Evolutionary conservation across 2,329 filamentous ascomycete species (phyloP).

Genomic region (Fusarium sp.): DNA sequence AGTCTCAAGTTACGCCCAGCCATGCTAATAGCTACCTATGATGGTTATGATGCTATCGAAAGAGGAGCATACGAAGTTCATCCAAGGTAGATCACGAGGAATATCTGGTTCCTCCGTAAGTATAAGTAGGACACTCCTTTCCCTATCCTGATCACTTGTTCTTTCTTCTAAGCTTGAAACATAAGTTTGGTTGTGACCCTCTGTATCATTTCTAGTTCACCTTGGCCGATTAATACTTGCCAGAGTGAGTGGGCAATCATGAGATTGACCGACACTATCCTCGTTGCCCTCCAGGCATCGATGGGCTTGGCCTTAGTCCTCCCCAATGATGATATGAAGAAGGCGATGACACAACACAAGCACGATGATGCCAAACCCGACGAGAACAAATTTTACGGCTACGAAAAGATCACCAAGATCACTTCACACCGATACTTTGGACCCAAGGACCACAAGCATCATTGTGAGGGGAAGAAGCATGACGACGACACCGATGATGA

Average conservation of each 20-base stretch:
- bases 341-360: background rate
- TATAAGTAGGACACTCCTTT: background rate
- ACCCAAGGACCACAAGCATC: background rate
- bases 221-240: background rate
- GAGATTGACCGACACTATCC: background rate
- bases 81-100: background rate
- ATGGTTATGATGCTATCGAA: background rate
- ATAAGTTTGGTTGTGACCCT: background rate
- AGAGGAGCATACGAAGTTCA: background rate
- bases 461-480: background rate
- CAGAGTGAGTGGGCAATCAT: background rate
- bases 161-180: background rate
- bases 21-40: background rate
- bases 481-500: background rate
- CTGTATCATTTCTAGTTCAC: background rate
- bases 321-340: background rate
- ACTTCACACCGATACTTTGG: background rate
- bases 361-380: background rate
- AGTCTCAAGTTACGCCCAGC: background rate
- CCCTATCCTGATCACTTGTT: background rate
- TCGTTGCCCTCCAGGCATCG: conserved; percentile 22
- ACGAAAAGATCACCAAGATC: background rate
- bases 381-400: background rate
- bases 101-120: background rate
- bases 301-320: background rate